Base-by-base conservation (phyloP, 805 yeast genomes). In the Starmerella geochares region DNA sequence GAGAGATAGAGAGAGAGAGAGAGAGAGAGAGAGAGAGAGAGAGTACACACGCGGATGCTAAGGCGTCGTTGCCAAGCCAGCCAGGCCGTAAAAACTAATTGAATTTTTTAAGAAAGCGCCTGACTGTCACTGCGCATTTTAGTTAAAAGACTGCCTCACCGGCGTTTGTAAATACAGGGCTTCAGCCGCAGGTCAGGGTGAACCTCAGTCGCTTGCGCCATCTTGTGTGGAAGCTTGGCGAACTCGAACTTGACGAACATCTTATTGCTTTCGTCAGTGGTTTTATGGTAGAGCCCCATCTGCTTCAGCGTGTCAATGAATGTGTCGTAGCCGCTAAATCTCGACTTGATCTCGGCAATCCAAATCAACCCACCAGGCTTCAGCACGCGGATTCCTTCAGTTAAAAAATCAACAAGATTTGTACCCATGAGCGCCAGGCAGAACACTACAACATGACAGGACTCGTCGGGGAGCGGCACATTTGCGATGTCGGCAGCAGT, bases 371-470 rank as follows among this genome's bases (percentile, higher is more conserved):
- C 97, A 53, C 86, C 74, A 38, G 95, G 95, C 9, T 86, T 81
- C 47, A 92, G 70, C 16, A 92, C 72, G 60, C 99, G 74, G 62
- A 83, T 75, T 0, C 96, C 97, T 64, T 92, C 99, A 51, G 80
- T 73, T 47, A 92, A 78, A 62, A 92, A 92, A 63, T 92, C 97
- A 53, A 88, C 69, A 63, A 90, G 87, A 63, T 92, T 92, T 3
- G 97, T 90, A 3, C 99, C 98, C 99, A 92, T 92, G 52, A 92
- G 71, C 0, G 97, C 92, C 45, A 92, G 72, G 66, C 98, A 92
- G 66, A 88, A 92, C 5, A 92, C 77, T n/a, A 86, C 98, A 40
- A 92, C 73, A 21, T 87, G 77, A 60, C 92, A 86, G 1, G 92
- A 81, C 48, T 74, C 74, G 62, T 87, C 86, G 1, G 72, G 74